These are phyloP conservation scores for Ophiocordyceps camponoti-floridani DNA, from an alignment of 2,329 filamentous ascomycete species.

Conservation along the genomic window DNA sequence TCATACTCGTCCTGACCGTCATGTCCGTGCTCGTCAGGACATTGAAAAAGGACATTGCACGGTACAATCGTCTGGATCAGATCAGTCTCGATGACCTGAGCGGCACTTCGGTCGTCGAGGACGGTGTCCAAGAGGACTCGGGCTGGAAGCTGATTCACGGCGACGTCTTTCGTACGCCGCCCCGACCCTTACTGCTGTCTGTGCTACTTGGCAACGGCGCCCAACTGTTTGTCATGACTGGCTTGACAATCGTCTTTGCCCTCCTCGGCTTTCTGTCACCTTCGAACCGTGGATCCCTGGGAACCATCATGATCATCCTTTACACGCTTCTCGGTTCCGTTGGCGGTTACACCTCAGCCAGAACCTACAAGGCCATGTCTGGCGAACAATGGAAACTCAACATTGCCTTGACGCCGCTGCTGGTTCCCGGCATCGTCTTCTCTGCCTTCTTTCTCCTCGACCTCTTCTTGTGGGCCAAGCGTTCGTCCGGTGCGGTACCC, in stretches of 20 bases:
- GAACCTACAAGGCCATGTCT: constrained; percentile 86
- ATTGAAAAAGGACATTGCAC: constrained; percentile 82
- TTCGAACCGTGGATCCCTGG: constrained; percentile 84
- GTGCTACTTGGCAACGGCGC: constrained; percentile 84
- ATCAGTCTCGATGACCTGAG: constrained; percentile 81
- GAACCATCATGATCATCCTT: constrained; percentile 80
- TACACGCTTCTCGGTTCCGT: constrained; percentile 89
- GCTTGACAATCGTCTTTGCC: constrained; percentile 82
- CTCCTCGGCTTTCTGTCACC: constrained; percentile 89
- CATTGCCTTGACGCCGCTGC: constrained; percentile 69
- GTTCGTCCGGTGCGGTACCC: constrained; percentile 83
- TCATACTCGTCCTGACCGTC: constrained; percentile 81
- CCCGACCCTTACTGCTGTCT: constrained; percentile 66
- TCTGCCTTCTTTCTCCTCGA: constrained; percentile 81
- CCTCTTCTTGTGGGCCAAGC: constrained; percentile 87
- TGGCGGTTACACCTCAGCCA: constrained; percentile 75
- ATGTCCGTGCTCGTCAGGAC: constrained; percentile 81
- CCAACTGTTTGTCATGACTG: constrained; percentile 95
- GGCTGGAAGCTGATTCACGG: constrained; percentile 98
- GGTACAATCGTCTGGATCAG: constrained; percentile 88
- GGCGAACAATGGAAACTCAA: constrained; percentile 92
- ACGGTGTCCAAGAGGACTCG: constrained; percentile 91
- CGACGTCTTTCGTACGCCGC: constrained; percentile 84
- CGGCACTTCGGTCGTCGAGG: constrained; percentile 61
- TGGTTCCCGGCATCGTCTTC: constrained; percentile 80